Percentiles rank a stretch among this genome's conserved stretches.
These are phyloP conservation scores for Plasmodium gonderi DNA, from an alignment of 169 alveolate species.

Conservation along the genomic window DNA sequence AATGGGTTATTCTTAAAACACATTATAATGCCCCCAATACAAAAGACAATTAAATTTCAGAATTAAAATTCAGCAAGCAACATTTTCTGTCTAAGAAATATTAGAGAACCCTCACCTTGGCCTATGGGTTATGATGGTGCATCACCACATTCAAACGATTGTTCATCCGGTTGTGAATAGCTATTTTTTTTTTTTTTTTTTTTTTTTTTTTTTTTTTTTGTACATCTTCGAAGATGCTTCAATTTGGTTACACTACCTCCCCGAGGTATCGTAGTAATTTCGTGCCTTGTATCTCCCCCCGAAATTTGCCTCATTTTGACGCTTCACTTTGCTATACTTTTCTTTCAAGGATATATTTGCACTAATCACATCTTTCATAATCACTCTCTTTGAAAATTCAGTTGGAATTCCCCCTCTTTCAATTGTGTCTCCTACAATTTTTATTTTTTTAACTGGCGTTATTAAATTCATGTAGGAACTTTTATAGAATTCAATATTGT, in stretches of 20 bases:
- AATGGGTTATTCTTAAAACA: background rate
- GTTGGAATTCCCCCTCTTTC: conserved; percentile 68
- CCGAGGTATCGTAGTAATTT: conserved; percentile 31
- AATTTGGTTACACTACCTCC: conserved; percentile 33
- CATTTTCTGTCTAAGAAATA: no score
- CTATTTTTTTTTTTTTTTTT: no score
- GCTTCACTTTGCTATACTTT: conserved; percentile 21
- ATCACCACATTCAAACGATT: no score
- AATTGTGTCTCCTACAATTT: conserved; percentile 16
- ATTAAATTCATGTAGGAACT: conserved; percentile 23
- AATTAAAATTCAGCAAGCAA: no score
- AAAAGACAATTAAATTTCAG: no score
- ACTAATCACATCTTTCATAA: conserved; percentile 46
- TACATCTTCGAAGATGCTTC: no score
- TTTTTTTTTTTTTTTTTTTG: no score
- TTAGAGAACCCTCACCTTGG: no score
- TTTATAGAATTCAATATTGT: conserved; percentile 19
- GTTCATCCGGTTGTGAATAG: no score
- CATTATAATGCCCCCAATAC: no score
- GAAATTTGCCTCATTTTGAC: conserved; percentile 5
- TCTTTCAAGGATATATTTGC: conserved; percentile 46
- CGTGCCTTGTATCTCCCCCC: conserved; percentile 24
- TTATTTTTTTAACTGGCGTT: conserved; percentile 56
- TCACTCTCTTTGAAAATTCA: conserved; percentile 27
- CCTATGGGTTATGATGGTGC: no score